These are phyloP conservation scores for Tephrocybe rancida DNA, from an alignment of 768 basidiomycete species.

Conservation along the genomic window DNA sequence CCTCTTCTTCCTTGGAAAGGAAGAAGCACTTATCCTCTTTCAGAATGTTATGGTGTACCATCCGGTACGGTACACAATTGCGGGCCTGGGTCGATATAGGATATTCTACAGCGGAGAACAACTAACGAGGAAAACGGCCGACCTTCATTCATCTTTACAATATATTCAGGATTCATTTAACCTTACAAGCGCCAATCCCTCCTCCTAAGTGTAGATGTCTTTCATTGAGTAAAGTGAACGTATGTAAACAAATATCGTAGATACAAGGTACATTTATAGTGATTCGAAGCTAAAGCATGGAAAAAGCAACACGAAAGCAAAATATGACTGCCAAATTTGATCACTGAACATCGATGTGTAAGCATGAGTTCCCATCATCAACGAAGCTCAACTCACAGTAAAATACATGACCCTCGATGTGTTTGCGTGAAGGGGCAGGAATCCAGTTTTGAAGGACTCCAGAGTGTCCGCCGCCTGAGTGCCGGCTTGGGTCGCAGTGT, in stretches of 20 bases:
- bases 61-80: constrained; percentile 59
- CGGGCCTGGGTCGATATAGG: constrained; percentile 60
- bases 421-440: constrained; percentile 42
- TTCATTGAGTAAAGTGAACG: no score
- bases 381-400: constrained; percentile 27
- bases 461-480: constrained; percentile 36
- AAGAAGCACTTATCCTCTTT: neutral
- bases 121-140: constrained; percentile 21
- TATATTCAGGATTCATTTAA: no score
- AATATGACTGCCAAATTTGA: neutral
- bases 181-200: no score
- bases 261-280: no score
- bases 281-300: no score
- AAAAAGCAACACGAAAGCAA: no score
- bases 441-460: constrained; percentile 51
- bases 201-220: no score
- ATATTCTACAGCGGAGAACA: constrained; percentile 45
- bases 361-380: neutral
- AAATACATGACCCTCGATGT: constrained; percentile 43
- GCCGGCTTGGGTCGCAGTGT: constrained; percentile 38
- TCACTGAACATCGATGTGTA: neutral
- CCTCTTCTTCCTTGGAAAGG: constrained; percentile 1
- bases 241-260: no score
- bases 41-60: constrained; percentile 54
- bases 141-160: no score